Evolutionary conservation across 169 alveolate genomes (phyloP).

Genomic region (Besnoitia besnoiti): DNA sequence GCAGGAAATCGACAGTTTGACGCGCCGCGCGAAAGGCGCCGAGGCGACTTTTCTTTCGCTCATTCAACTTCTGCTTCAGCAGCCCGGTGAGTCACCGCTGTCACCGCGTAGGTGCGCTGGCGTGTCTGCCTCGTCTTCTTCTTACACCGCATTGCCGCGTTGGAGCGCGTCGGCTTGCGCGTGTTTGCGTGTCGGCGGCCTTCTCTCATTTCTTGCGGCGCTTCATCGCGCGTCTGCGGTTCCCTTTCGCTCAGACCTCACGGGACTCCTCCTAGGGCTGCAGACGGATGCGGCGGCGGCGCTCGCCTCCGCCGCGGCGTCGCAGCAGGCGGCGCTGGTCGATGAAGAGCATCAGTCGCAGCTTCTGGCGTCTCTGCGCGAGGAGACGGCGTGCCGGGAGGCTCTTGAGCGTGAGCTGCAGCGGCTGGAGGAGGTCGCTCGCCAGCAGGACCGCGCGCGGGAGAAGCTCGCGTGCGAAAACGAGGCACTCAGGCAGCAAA

Average conservation of each 20-base stretch:
- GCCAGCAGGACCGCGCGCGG: background rate
- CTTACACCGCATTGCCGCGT: background rate
- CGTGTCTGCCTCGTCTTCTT: background rate
- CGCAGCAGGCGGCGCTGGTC: constrained; percentile 1
- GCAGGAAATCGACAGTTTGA: constrained; percentile 47
- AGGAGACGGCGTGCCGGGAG: background rate
- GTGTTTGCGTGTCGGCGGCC: background rate
- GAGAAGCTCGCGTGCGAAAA: background rate
- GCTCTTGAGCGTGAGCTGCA: background rate
- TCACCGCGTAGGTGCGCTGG: background rate
- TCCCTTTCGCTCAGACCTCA: background rate
- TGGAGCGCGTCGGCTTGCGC: background rate
- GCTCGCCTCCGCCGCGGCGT: background rate
- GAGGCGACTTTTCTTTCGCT: constrained; percentile 47
- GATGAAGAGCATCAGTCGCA: background rate
- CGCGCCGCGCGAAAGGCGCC: constrained; percentile 52
- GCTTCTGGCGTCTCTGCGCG: background rate
- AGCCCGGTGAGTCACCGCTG: background rate
- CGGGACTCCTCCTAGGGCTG: background rate
- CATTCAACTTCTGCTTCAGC: constrained; percentile 52
- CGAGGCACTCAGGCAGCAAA: background rate
- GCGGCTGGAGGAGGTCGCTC: background rate
- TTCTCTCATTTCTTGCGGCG: background rate
- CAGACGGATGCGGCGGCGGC: constrained; percentile 28
- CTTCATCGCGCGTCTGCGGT: background rate